Evolutionary conservation across 805 yeast genomes (phyloP).

Genomic region (Myxozyma udenii): DNA sequence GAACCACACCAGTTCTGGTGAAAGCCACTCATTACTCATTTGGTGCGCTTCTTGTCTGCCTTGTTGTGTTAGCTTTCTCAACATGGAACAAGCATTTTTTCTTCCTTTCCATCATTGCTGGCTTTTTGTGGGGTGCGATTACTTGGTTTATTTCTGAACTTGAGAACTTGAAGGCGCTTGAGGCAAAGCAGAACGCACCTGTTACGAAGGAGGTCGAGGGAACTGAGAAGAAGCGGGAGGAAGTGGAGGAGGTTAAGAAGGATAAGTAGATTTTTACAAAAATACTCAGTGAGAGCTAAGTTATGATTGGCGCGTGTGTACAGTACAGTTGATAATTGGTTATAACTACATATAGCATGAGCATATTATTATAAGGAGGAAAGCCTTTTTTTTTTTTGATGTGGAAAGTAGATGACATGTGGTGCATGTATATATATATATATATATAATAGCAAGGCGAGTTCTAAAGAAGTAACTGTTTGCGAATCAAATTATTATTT

Average conservation of each 20-base stretch:
- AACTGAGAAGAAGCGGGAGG: constrained; percentile 17
- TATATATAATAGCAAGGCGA: no score
- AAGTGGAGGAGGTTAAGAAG: constrained; percentile 18
- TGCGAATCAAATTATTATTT: no score
- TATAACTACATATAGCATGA: no score
- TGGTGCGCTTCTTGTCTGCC: constrained; percentile 54
- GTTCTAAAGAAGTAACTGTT: no score
- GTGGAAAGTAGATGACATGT: no score
- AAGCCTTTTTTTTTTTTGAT: no score
- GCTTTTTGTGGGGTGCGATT: constrained; percentile 70
- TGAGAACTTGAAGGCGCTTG: constrained; percentile 25
- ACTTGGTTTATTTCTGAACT: constrained; percentile 59
- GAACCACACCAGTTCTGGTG: constrained; percentile 85
- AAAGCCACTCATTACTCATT: constrained; percentile 86
- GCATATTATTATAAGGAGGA: no score
- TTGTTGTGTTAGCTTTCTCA: constrained; percentile 57
- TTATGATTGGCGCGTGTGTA: no score
- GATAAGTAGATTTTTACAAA: constrained; percentile 13
- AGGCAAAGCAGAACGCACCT: constrained; percentile 32
- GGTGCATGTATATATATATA: no score
- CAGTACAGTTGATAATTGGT: no score
- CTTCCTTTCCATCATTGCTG: constrained; percentile 53
- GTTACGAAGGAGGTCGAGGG: constrained; percentile 23
- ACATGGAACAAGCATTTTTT: constrained; percentile 64
- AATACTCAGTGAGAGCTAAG: no score